Percentiles rank a stretch among this genome's conserved stretches.
Conservation (phyloP, 2,329 filamentous ascomycete genomes). For the Ophiostoma perfectum region DNA sequence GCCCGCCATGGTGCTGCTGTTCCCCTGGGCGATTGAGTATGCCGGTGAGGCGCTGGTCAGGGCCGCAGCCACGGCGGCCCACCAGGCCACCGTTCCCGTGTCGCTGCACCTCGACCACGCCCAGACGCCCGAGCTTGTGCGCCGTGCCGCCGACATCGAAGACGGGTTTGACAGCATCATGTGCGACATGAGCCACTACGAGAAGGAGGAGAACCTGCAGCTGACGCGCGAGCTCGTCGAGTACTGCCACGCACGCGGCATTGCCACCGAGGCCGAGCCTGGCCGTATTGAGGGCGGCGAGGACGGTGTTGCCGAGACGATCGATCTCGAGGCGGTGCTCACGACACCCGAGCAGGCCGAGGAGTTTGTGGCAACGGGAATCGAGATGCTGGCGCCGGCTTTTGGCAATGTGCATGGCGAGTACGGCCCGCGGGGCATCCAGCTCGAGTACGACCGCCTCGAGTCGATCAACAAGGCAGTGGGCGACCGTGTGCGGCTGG, state of each 20-base stretch:
- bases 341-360: constrained; percentile 65
- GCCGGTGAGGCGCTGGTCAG: constrained; percentile 52
- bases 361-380: constrained; percentile 65
- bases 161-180: constrained; percentile 65
- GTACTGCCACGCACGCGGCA: constrained; percentile 60
- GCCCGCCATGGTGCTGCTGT: constrained; percentile 66
- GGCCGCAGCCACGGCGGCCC: constrained; percentile 51
- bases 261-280: constrained; percentile 63
- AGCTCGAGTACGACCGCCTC: constrained; percentile 53
- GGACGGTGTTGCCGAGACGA: constrained; percentile 63
- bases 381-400: constrained; percentile 68
- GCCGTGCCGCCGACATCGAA: constrained; percentile 52
- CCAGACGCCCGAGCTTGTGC: constrained; percentile 58
- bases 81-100: constrained; percentile 53
- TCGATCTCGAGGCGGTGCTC: constrained; percentile 44
- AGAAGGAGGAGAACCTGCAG: constrained; percentile 60
- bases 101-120: constrained; percentile 63
- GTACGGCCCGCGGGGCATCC: constrained; percentile 60
- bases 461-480: constrained; percentile 41
- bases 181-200: constrained; percentile 68
- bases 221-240: constrained; percentile 55
- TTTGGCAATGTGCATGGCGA: constrained; percentile 74
- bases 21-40: constrained; percentile 68
- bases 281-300: constrained; percentile 56
- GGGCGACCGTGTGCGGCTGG: constrained; percentile 42